Conservation (phyloP, 768 basidiomycete genomes). For the Leccinum boreale region DNA sequence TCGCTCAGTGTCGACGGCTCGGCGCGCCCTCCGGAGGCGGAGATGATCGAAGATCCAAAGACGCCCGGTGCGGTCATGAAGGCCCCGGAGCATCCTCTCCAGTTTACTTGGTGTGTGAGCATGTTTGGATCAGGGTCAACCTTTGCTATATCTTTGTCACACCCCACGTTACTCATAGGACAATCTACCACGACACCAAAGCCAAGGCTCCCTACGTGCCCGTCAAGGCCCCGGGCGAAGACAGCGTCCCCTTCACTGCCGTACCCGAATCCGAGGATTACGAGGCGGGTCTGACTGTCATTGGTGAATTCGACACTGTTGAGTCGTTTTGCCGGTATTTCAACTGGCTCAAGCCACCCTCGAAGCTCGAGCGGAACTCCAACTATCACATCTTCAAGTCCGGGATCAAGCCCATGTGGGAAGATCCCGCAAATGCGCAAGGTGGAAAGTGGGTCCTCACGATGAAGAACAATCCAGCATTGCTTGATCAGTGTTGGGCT, state of each 20-base stretch:
- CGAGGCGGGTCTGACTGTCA: slow-evolving; percentile 80
- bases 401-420: slow-evolving; percentile 97
- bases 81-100: slow-evolving; percentile 77
- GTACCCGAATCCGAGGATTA: slow-evolving; percentile 71
- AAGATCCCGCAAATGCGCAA: slow-evolving; percentile 85
- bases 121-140: neutral
- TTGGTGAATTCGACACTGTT: slow-evolving; percentile 89
- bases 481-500: slow-evolving; percentile 86
- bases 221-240: slow-evolving; percentile 18
- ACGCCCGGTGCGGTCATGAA: slow-evolving; percentile 70
- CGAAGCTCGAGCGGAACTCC: slow-evolving; percentile 81
- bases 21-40: slow-evolving; percentile 69
- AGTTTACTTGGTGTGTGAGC: slow-evolving; percentile 66
- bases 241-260: slow-evolving; percentile 30
- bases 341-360: slow-evolving; percentile 93
- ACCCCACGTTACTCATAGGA: slow-evolving; percentile 49
- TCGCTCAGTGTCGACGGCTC: slow-evolving; percentile 58
- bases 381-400: slow-evolving; percentile 96
- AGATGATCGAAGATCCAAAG: slow-evolving; percentile 80
- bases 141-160: neutral
- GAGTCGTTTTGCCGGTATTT: slow-evolving; percentile 89
- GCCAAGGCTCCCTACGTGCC: slow-evolving; percentile 47
- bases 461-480: slow-evolving; percentile 76
- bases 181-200: slow-evolving; percentile 88
- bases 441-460: slow-evolving; percentile 96